These are phyloP conservation scores for Rhodotorula sp. DNA, from an alignment of 1,284 basidiomycete species.

Conservation along the genomic window DNA sequence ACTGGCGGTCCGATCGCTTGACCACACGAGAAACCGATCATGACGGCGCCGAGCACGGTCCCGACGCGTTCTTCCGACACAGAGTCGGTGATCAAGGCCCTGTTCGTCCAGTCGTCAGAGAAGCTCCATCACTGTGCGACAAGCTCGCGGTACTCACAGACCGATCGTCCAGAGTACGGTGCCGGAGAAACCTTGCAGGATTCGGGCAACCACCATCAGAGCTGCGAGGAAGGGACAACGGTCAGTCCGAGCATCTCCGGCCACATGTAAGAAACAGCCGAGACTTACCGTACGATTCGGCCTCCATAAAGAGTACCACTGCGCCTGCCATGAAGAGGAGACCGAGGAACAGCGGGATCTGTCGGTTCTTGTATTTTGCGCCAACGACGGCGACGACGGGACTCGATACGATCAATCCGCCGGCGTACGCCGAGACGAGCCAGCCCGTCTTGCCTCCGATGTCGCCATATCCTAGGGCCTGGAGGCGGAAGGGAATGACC, in stretches of 20 bases:
- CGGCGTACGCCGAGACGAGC: conserved; percentile 43
- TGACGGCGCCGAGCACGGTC: conserved; percentile 35
- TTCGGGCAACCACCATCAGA: conserved; percentile 38
- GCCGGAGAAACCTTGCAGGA: conserved; percentile 44
- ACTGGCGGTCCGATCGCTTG: conserved; percentile 33
- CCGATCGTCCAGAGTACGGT: conserved; percentile 43
- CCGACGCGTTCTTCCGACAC: conserved; percentile 33
- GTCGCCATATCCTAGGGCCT: conserved; percentile 39
- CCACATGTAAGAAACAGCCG: no score
- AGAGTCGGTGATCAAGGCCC: conserved; percentile 36
- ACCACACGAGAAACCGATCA: conserved; percentile 42
- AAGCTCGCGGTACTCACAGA: neutral
- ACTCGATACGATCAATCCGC: conserved; percentile 37
- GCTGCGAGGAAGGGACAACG: neutral
- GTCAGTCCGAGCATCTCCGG: no score
- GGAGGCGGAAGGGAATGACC: conserved; percentile 43
- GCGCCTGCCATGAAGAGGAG: conserved; percentile 43
- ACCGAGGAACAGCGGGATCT: conserved; percentile 34
- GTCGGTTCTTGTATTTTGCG: conserved; percentile 29
- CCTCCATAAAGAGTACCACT: conserved; percentile 44
- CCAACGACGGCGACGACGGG: conserved; percentile 9
- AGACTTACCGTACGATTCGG: conserved; percentile 17
- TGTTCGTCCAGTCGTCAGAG: neutral
- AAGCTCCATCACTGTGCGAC: no score
- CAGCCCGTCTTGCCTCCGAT: conserved; percentile 41